Conservation (phyloP, 176 grass and related monocot species). For the barley (Hordeum vulgare) region DNA sequence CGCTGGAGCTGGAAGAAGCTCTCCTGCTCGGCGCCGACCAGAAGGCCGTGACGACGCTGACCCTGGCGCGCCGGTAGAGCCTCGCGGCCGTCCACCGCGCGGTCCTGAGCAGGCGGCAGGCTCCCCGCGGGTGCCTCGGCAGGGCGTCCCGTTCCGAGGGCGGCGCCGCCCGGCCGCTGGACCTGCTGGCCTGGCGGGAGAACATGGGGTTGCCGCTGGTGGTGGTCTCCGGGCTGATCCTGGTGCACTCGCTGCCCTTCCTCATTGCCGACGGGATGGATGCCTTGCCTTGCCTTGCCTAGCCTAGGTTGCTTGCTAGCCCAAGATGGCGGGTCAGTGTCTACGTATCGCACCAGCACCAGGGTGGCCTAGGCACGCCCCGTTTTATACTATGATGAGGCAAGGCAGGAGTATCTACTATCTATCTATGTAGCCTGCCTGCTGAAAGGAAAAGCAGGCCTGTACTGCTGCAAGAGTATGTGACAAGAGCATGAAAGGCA, state of each 20-base stretch:
- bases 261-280: constrained; percentile 27
- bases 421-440: too few relatives aligned
- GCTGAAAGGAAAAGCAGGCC: constrained; percentile 27
- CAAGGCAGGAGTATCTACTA: neutral
- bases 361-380: neutral
- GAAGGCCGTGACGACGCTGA: constrained; percentile 28
- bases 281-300: constrained; percentile 8
- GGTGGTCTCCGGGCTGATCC: constrained; percentile 50
- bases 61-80: constrained; percentile 45
- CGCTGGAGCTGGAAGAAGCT: neutral
- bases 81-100: constrained; percentile 47
- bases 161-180: neutral
- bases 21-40: constrained; percentile 27
- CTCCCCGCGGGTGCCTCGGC: neutral
- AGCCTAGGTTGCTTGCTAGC: neutral
- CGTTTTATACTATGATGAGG: constrained; percentile 35
- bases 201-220: constrained; percentile 31
- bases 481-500: constrained; percentile 61
- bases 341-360: neutral
- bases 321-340: constrained; percentile 11
- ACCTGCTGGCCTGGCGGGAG: constrained; percentile 16
- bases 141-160: neutral
- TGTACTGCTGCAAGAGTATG: neutral
- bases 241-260: constrained; percentile 39
- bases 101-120: constrained; percentile 47